A percentile compares a stretch with the other conserved stretches of the same genome.
phyloP scores from a whole-genome alignment of 2,329 filamentous ascomycete genomes.

The Ceratocystis ficicola region DNA sequence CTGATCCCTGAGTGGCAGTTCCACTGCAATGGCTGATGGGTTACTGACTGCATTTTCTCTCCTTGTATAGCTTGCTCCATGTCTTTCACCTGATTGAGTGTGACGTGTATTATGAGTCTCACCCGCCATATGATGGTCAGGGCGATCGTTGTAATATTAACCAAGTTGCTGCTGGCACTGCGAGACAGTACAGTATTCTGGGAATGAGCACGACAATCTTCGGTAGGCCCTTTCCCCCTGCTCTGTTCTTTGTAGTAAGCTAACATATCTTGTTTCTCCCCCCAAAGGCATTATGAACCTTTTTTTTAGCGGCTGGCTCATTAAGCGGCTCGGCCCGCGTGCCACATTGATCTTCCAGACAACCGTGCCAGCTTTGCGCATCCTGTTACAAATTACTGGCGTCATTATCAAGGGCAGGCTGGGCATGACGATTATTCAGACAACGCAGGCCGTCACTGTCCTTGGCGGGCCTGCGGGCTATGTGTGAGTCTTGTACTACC shows the following conservation, averaged over 20 bases:
- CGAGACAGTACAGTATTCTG: slow-evolving; percentile 50
- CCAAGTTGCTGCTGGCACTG: slow-evolving; percentile 53
- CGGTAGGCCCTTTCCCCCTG: slow-evolving; percentile 30
- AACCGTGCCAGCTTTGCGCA: slow-evolving; percentile 50
- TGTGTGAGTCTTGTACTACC: slow-evolving; percentile 32
- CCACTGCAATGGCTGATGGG: background rate
- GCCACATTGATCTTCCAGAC: slow-evolving; percentile 50
- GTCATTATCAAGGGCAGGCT: slow-evolving; percentile 47
- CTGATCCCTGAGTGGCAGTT: too few relatives aligned
- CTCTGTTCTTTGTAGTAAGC: background rate
- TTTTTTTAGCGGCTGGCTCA: slow-evolving; percentile 53
- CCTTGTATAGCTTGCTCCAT: slow-evolving; percentile 38
- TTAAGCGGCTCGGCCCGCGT: slow-evolving; percentile 54
- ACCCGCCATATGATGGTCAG: slow-evolving; percentile 38
- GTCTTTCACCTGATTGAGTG: slow-evolving; percentile 62
- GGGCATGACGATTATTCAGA: slow-evolving; percentile 58
- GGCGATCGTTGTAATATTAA: slow-evolving; percentile 47
- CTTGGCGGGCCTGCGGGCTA: slow-evolving; percentile 58
- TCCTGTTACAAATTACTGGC: slow-evolving; percentile 52
- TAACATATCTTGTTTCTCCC: background rate
- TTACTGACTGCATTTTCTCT: background rate
- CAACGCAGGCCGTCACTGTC: slow-evolving; percentile 54
- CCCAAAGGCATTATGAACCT: slow-evolving; percentile 43
- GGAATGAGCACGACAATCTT: slow-evolving; percentile 57
- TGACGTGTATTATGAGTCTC: slow-evolving; percentile 52